phyloP scores from a whole-genome alignment of 768 basidiomycete species.

The Lentinula boryana region DNA sequence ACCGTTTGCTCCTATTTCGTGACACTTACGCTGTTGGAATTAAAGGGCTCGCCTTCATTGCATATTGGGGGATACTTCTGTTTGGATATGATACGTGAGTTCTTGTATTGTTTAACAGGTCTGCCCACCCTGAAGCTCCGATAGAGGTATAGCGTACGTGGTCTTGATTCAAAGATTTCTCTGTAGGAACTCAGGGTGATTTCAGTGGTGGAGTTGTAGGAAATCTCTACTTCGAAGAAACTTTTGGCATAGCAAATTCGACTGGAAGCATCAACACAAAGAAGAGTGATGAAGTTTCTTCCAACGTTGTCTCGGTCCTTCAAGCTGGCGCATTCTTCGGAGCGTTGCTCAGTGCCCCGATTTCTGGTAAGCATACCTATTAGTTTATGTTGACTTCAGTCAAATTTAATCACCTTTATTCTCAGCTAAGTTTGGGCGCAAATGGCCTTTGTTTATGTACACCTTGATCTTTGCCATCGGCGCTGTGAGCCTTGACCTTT shows the following conservation, averaged over 20 bases:
- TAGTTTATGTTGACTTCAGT: neutral
- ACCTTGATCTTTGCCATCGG: slow-evolving; percentile 45
- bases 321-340: slow-evolving; percentile 66
- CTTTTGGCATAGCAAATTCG: slow-evolving; percentile 37
- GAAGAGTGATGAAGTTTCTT: slow-evolving; percentile 31
- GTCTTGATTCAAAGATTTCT: neutral
- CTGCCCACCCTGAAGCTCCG: too few relatives aligned
- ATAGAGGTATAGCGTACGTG: slow-evolving; percentile 1
- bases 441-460: slow-evolving; percentile 40
- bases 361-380: slow-evolving; percentile 29
- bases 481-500: slow-evolving; percentile 30
- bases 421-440: slow-evolving; percentile 41
- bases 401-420: neutral
- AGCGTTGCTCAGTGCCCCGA: slow-evolving; percentile 44
- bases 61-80: neutral
- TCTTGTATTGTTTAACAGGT: neutral
- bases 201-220: slow-evolving; percentile 38
- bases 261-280: slow-evolving; percentile 23
- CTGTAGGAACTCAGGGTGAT: neutral
- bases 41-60: neutral
- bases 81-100: slow-evolving; percentile 5
- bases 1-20: neutral
- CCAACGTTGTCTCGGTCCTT: slow-evolving; percentile 62
- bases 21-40: neutral
- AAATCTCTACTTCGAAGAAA: slow-evolving; percentile 38